Conservation (phyloP, 176 grass and related monocot genomes). For the Rhynchospora pubera region DNA sequence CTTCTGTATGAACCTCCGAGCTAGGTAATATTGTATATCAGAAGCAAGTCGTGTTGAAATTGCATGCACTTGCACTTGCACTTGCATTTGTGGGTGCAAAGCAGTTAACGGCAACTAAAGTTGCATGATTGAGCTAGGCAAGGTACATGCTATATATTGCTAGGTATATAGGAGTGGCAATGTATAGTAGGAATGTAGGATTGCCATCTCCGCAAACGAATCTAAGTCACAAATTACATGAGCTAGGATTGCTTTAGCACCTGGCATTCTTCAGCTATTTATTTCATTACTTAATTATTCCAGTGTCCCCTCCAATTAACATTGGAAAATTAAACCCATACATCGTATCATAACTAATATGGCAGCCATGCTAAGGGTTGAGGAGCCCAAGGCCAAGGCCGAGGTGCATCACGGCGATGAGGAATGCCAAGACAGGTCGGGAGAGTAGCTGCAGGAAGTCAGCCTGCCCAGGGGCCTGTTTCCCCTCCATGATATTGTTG, state of each 20-base stretch:
- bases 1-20: too few relatives aligned
- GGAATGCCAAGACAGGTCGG: conserved; percentile 51
- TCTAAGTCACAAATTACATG: not conserved
- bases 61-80: not conserved
- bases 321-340: not conserved
- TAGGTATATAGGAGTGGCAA: too few relatives aligned
- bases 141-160: not conserved
- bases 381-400: conserved; percentile 48
- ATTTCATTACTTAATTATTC: not conserved
- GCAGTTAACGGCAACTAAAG: not conserved
- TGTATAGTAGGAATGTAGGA: not conserved
- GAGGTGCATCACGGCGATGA: conserved; percentile 67
- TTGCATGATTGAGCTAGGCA: not conserved
- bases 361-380: conserved; percentile 21
- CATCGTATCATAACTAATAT: not conserved
- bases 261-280: not conserved
- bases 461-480: conserved; percentile 59
- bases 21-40: too few relatives aligned
- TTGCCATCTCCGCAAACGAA: not conserved
- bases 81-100: not conserved
- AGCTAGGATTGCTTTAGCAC: not conserved
- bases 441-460: conserved; percentile 43
- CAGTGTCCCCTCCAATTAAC: not conserved
- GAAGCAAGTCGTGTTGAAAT: not conserved
- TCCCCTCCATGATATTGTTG: conserved; percentile 49